phyloP scores from a whole-genome alignment of 2,329 filamentous ascomycete genomes.

The Lachnellula occidentalis region DNA sequence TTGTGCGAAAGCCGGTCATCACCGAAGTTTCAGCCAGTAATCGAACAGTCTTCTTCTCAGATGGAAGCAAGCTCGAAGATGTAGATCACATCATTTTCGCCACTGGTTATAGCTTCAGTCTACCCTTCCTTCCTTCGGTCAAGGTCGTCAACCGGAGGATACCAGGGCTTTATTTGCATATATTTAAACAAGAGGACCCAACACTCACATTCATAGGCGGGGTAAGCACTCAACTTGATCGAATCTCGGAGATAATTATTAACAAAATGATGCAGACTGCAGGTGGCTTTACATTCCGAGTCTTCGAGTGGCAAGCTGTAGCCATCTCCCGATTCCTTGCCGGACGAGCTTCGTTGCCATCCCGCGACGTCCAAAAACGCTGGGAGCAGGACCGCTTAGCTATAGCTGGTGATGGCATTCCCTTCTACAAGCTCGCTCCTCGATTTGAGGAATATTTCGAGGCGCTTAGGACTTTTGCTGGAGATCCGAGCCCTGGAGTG shows the following conservation, averaged over 20 bases:
- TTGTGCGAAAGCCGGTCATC: constrained; percentile 41
- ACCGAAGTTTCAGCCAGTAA: constrained; percentile 32
- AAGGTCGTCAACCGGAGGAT: constrained; percentile 46
- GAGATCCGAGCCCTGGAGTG: constrained; percentile 18
- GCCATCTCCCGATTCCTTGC: constrained; percentile 52
- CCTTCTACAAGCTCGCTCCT: constrained; percentile 47
- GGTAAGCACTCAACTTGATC: constrained; percentile 28
- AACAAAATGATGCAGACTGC: constrained; percentile 24
- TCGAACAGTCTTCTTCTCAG: constrained; percentile 46
- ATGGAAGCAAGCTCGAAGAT: constrained; percentile 44
- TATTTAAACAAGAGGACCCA: constrained; percentile 48
- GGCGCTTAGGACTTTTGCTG: constrained; percentile 41
- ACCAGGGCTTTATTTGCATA: constrained; percentile 49
- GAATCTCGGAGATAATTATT: not conserved
- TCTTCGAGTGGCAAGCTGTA: constrained; percentile 62
- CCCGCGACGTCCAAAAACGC: constrained; percentile 39
- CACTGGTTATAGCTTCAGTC: constrained; percentile 57
- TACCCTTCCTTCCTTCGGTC: constrained; percentile 50
- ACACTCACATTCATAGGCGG: constrained; percentile 52
- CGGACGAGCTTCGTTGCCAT: constrained; percentile 45
- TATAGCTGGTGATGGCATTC: constrained; percentile 45
- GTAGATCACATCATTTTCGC: constrained; percentile 60
- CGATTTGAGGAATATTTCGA: constrained; percentile 62
- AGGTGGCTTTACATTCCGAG: constrained; percentile 56
- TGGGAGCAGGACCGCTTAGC: constrained; percentile 53